A percentile compares a stretch with the other conserved stretches of the same genome.
Conservation (phyloP, 352 stramenopile genomes). For the Pythium angustatum region DNA sequence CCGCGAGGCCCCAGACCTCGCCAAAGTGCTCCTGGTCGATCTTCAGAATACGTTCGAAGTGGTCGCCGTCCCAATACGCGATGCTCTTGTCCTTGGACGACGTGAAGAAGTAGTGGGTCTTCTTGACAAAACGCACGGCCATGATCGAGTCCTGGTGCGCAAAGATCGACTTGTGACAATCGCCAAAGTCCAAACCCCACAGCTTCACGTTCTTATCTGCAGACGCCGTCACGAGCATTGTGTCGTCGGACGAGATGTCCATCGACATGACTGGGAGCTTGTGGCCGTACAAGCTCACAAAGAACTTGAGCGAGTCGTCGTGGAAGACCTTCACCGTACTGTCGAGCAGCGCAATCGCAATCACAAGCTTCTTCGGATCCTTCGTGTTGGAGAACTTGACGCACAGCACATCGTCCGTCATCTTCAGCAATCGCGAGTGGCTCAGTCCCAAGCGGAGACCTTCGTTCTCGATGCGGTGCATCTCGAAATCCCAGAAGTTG, state of each 20-base stretch:
- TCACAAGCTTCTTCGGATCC: slow-evolving; percentile 84
- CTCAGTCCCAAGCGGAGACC: slow-evolving; percentile 90
- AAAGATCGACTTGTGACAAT: slow-evolving; percentile 99
- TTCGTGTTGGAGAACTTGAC: slow-evolving; percentile 96
- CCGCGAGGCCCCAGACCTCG: slow-evolving; percentile 85
- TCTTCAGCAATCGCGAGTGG: slow-evolving; percentile 97
- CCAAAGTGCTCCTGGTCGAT: slow-evolving; percentile 77
- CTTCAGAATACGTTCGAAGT: slow-evolving; percentile 94
- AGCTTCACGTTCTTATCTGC: slow-evolving; percentile 99
- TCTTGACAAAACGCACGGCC: slow-evolving; percentile 92
- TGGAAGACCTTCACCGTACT: slow-evolving; percentile 99
- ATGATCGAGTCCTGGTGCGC: slow-evolving; percentile 99
- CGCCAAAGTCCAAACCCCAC: slow-evolving; percentile 99
- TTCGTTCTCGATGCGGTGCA: slow-evolving; percentile 54
- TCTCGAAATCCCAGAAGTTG: slow-evolving; percentile 99
- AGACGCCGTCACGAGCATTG: slow-evolving; percentile 96
- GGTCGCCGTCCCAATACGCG: slow-evolving; percentile 98
- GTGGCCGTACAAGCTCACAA: slow-evolving; percentile 98
- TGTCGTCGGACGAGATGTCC: slow-evolving; percentile 97
- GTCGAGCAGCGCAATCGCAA: slow-evolving; percentile 93
- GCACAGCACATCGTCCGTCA: slow-evolving; percentile 98
- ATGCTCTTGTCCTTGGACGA: slow-evolving; percentile 97
- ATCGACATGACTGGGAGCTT: slow-evolving; percentile 98
- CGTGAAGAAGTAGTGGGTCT: slow-evolving; percentile 99
- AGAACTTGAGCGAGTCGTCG: slow-evolving; percentile 99